Evolutionary conservation across 2,329 filamentous ascomycete genomes (phyloP).

Genomic region (Arachnopeziza araneosa): DNA sequence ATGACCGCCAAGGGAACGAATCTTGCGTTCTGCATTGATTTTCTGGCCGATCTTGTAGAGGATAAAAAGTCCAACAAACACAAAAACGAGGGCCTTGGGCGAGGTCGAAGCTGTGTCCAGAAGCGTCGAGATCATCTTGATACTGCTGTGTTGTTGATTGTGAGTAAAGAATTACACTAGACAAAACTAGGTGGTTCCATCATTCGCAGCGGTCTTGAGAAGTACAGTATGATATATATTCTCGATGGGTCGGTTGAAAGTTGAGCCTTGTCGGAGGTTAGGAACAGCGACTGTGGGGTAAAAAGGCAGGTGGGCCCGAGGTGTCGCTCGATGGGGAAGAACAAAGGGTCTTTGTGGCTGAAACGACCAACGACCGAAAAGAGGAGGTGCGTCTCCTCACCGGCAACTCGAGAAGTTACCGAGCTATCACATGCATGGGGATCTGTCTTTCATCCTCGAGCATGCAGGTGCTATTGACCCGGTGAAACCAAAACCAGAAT

Average conservation of each 20-base stretch:
- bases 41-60: conserved; percentile 29
- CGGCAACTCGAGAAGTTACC: not conserved
- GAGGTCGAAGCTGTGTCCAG: conserved; percentile 35
- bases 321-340: not conserved
- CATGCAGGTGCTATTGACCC: too few species aligned
- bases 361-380: not conserved
- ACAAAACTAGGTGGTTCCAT: too few species aligned
- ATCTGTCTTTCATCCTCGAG: too few species aligned
- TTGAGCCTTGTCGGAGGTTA: conserved; percentile 17
- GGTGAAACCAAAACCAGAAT: too few species aligned
- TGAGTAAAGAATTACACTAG: too few species aligned
- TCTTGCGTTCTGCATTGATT: conserved; percentile 39
- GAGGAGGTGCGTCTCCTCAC: not conserved
- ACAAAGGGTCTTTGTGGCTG: not conserved
- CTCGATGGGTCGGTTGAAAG: conserved; percentile 12
- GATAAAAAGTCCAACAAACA: conserved; percentile 13
- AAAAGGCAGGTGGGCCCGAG: not conserved
- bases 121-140: conserved; percentile 27
- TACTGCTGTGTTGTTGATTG: not conserved
- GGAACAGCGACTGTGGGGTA: conserved; percentile 9
- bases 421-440: conserved; percentile 4
- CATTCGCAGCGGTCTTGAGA: too few species aligned
- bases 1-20: conserved; percentile 42
- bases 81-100: conserved; percentile 20
- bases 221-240: too few species aligned